These are phyloP conservation scores for Phytopythium helicoides DNA, from an alignment of 352 stramenopile species.

Conservation along the genomic window DNA sequence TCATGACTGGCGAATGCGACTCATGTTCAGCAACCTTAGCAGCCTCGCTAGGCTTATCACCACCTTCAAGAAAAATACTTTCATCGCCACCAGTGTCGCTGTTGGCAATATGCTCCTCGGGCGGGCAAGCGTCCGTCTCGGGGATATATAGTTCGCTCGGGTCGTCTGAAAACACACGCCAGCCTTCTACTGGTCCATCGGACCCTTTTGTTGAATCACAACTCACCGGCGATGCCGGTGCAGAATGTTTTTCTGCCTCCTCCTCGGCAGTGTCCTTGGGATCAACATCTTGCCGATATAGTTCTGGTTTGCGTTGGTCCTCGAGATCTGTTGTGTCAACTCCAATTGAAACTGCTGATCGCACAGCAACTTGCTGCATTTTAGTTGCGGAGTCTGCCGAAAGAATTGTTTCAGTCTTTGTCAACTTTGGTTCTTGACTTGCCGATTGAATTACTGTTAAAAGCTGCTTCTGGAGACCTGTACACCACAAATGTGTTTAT, in stretches of 20 bases:
- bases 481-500: not conserved
- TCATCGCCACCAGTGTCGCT: not conserved
- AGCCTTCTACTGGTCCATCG: constrained; percentile 2
- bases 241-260: not conserved
- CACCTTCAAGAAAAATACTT: no score
- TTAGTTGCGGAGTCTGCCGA: no score
- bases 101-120: not conserved
- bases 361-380: no score
- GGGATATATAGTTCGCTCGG: constrained; percentile 4
- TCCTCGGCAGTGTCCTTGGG: not conserved
- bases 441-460: not conserved
- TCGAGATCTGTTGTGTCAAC: no score
- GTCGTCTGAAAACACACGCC: constrained; percentile 3
- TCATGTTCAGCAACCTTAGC: not conserved
- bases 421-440: not conserved
- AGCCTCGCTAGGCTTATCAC: no score
- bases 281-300: not conserved
- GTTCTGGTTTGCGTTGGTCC: no score
- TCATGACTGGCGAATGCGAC: not conserved
- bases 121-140: constrained; percentile 3
- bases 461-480: constrained; percentile 5
- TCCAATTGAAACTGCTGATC: no score
- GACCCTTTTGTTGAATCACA: not conserved
- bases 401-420: no score
- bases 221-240: not conserved